A percentile compares a stretch with the other conserved stretches of the same genome.
Evolutionary conservation across 257 asterid species (phyloP).

Genomic region (Eucommia ulmoides): DNA sequence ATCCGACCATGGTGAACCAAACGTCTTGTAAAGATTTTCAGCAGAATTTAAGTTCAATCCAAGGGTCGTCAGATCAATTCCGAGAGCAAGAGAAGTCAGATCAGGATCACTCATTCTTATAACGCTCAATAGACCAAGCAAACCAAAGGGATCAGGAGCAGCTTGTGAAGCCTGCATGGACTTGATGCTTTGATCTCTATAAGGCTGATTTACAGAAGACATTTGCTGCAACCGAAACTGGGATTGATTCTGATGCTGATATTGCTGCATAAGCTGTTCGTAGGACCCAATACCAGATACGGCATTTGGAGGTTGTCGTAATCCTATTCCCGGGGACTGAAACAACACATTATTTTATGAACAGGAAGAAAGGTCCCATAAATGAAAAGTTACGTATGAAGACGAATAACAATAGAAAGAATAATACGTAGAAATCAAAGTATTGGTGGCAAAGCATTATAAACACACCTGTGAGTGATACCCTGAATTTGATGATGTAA

Average conservation of each 20-base stretch:
- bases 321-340: slow-evolving; percentile 62
- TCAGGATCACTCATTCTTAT: slow-evolving; percentile 87
- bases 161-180: slow-evolving; percentile 47
- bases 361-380: too few relatives aligned
- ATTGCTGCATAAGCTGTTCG: slow-evolving; percentile 87
- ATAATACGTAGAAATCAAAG: too few relatives aligned
- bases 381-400: too few relatives aligned
- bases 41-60: slow-evolving; percentile 90
- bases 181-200: slow-evolving; percentile 79
- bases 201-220: slow-evolving; percentile 75
- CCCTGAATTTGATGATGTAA: not conserved
- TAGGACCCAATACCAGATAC: slow-evolving; percentile 74
- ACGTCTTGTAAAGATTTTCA: slow-evolving; percentile 76
- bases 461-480: not conserved
- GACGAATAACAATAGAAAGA: too few relatives aligned
- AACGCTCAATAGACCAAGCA: slow-evolving; percentile 84
- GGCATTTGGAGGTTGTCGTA: slow-evolving; percentile 58
- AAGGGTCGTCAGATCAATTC: slow-evolving; percentile 86
- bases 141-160: slow-evolving; percentile 67
- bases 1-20: slow-evolving; percentile 96
- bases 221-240: slow-evolving; percentile 84
- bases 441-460: too few relatives aligned
- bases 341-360: too few relatives aligned
- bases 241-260: slow-evolving; percentile 79
- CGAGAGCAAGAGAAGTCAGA: slow-evolving; percentile 86